Base-by-base conservation (phyloP, 1,284 basidiomycete genomes). In the Ceratobasidium sp. region DNA sequence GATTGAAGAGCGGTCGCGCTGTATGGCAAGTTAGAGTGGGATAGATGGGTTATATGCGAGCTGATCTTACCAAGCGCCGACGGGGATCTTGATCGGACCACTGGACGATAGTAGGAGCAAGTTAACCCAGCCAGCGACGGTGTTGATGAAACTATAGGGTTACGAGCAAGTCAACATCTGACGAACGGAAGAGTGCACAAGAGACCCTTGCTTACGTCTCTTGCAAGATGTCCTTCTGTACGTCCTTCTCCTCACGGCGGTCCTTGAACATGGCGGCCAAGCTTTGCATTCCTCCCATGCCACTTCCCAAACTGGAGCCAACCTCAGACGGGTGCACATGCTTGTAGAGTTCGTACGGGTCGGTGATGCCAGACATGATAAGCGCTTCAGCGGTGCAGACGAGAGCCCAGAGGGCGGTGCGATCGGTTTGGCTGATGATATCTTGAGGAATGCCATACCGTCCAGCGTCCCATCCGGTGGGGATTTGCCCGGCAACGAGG, bases 361-460 rank as follows among this genome's bases (percentile, higher is more conserved):
- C 97, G 57, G 93, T 96, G 80, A 99, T 91, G 77, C 97, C 97
- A 38, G 97, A 97, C 85, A 91, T 92, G 79, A 96, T 93, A 75
- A 99, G 88, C 15, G 96, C 96, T 80, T 99, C 97, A 40, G 96
- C 92, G 4, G 93, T 92, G 78, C 88, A 92, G 56, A 95, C 93
- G 60, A 99, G 85, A n/a, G 96, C 92, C 96, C 96, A 98, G 17
- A 99, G 87, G 2, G 94, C 91, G n/a, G 91, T 88, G 72, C 96
- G 90, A 79, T 99, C 97, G 53, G 91, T 92, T 79, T 98, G 96
- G 38, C 92, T 88, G 74, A 96, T 86, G 77, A 99, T 98, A 77
- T 99, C 96, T 62, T 93, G 90, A n/a, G 97, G 97, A 73, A 99
- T 96, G 75, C 97, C 96, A 77, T 96, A 99, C 72, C 94, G 91